Percentiles rank a stretch among this genome's conserved stretches.
Conservation (phyloP, 306 rosid genomes). For the Fagus sylvatica region DNA sequence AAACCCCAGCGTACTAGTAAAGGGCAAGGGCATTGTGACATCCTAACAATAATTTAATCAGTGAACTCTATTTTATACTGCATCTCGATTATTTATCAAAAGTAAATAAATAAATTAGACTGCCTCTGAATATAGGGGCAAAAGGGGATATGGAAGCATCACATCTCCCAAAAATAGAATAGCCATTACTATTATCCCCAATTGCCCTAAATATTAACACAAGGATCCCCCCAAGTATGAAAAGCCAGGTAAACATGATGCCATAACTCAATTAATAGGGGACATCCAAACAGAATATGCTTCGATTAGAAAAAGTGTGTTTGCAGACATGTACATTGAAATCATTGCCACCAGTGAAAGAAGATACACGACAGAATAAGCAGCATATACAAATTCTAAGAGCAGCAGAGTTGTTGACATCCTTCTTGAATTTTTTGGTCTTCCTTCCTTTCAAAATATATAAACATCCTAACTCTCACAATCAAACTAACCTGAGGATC, state of each 20-base stretch:
- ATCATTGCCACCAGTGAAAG: constrained; percentile 30
- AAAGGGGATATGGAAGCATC: neutral
- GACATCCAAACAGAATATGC: constrained; percentile 4
- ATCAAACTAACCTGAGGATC: constrained; percentile 21
- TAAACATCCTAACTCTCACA: neutral
- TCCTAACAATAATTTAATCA: neutral
- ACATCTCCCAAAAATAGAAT: neutral
- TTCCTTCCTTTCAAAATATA: neutral
- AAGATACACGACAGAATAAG: constrained; percentile 26
- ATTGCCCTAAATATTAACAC: neutral
- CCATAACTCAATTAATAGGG: constrained; percentile 4
- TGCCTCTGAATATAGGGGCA: neutral
- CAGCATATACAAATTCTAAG: constrained; percentile 33
- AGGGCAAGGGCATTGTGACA: neutral
- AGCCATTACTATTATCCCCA: neutral
- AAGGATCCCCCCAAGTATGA: neutral
- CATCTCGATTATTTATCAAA: neutral
- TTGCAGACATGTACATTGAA: constrained; percentile 34
- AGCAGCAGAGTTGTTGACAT: constrained; percentile 19
- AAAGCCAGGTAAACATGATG: neutral
- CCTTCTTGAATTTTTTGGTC: constrained; percentile 7
- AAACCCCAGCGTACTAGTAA: neutral
- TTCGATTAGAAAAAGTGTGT: constrained; percentile 18
- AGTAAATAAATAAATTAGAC: no score
- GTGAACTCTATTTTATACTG: neutral